These are phyloP conservation scores for Secale cereale DNA, from an alignment of 176 grass and related monocot species.

Conservation along the genomic window DNA sequence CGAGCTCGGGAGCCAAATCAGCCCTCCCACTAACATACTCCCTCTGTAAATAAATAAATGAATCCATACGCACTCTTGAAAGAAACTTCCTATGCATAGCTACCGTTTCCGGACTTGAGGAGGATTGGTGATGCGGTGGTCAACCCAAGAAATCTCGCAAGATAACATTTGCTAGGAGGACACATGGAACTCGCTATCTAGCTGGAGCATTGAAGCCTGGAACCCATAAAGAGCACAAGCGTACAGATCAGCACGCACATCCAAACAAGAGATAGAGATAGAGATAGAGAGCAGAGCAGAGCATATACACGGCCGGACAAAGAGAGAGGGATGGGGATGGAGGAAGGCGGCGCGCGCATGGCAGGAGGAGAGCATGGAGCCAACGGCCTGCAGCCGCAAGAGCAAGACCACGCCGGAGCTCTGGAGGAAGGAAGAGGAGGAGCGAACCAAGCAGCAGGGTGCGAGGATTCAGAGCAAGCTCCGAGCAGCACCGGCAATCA, in stretches of 20 bases:
- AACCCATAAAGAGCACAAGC: constrained; percentile 31
- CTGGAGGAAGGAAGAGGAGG: constrained; percentile 41
- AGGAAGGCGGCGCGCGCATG: background rate
- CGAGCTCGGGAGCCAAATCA: no score
- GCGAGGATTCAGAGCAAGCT: constrained; percentile 2
- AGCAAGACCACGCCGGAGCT: background rate
- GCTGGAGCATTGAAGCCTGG: background rate
- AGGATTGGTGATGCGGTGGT: background rate
- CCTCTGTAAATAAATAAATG: no score
- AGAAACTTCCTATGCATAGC: background rate
- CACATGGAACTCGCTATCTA: background rate
- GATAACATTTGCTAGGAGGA: constrained; percentile 18
- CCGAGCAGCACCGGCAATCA: background rate
- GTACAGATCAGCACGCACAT: background rate
- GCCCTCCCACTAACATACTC: no score
- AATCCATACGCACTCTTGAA: background rate
- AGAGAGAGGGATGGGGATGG: background rate
- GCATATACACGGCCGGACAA: no score
- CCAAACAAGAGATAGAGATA: background rate
- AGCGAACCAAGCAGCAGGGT: background rate
- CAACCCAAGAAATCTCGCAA: background rate
- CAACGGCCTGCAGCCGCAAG: constrained; percentile 27
- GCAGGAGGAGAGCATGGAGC: constrained; percentile 24
- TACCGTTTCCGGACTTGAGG: background rate
- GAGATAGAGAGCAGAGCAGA: no score